Conservation (phyloP, 805 yeast genomes). For the Pichia exigua region DNA sequence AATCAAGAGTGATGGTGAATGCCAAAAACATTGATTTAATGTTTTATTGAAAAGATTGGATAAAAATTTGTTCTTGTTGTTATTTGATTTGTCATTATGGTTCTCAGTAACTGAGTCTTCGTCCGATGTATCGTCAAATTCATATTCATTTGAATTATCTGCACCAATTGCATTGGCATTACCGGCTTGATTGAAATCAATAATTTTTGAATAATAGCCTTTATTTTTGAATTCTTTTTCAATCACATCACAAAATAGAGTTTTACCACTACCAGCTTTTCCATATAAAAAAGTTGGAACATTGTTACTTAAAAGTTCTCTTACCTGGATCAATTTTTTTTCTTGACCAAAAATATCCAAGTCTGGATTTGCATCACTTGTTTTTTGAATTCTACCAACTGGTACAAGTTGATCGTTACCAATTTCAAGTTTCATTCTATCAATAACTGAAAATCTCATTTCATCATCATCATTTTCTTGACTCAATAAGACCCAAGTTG, state of each 20-base stretch:
- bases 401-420: slow-evolving; percentile 43
- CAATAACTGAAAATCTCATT: neutral
- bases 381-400: slow-evolving; percentile 30
- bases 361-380: neutral
- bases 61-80: slow-evolving; percentile 14
- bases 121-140: neutral
- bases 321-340: slow-evolving; percentile 31
- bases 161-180: slow-evolving; percentile 46
- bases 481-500: slow-evolving; percentile 11
- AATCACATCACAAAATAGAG: slow-evolving; percentile 42
- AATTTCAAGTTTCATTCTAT: slow-evolving; percentile 32
- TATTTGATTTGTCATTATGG: neutral
- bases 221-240: slow-evolving; percentile 29
- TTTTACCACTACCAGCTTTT: slow-evolving; percentile 75
- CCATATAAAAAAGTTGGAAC: slow-evolving; percentile 64
- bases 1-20: slow-evolving; percentile 64
- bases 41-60: slow-evolving; percentile 38
- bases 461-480: slow-evolving; percentile 22
- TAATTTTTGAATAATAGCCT: slow-evolving; percentile 39
- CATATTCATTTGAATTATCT: neutral
- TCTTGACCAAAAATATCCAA: slow-evolving; percentile 52
- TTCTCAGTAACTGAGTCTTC: neutral
- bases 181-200: slow-evolving; percentile 31
- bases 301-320: slow-evolving; percentile 32
- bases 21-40: slow-evolving; percentile 49